phyloP scores from a whole-genome alignment of 495 filamentous ascomycete species.

The Elasticomyces elasticus region DNA sequence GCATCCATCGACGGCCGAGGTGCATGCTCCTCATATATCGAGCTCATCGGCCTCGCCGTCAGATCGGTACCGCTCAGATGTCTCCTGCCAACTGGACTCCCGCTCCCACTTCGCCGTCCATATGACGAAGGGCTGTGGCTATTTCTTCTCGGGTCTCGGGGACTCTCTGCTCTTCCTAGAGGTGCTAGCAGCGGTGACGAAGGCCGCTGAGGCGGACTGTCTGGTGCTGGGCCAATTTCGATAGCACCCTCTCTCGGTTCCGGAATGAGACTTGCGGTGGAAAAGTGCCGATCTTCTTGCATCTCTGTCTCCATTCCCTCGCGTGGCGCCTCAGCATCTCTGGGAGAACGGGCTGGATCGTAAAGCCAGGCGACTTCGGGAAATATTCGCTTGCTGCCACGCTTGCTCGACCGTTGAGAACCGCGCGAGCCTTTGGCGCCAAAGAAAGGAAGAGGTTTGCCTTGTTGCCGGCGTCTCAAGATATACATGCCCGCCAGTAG shows the following conservation, averaged over 20 bases:
- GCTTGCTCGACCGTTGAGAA: not conserved
- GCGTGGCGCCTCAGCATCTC: not conserved
- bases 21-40: slow-evolving; percentile 7
- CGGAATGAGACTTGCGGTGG: not conserved
- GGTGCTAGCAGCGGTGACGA: not conserved
- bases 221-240: not conserved
- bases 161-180: not conserved
- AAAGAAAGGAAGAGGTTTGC: slow-evolving; percentile 2
- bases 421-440: not conserved
- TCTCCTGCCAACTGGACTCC: not conserved
- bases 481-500: not conserved
- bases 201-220: not conserved
- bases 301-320: not conserved
- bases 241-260: slow-evolving; percentile 2
- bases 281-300: not conserved
- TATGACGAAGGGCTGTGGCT: not conserved
- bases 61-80: slow-evolving; percentile 7
- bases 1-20: slow-evolving; percentile 2
- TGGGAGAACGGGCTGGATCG: slow-evolving; percentile 4
- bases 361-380: slow-evolving; percentile 11
- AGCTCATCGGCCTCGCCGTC: slow-evolving; percentile 11
- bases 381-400: slow-evolving; percentile 1
- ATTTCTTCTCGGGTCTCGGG: not conserved
- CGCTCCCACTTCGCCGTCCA: not conserved
- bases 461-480: slow-evolving; percentile 1